Evolutionary conservation across 768 basidiomycete species (phyloP), one percentile per base, ranked within the genome.

Genomic region (Cystoderma amianthinum): DNA sequence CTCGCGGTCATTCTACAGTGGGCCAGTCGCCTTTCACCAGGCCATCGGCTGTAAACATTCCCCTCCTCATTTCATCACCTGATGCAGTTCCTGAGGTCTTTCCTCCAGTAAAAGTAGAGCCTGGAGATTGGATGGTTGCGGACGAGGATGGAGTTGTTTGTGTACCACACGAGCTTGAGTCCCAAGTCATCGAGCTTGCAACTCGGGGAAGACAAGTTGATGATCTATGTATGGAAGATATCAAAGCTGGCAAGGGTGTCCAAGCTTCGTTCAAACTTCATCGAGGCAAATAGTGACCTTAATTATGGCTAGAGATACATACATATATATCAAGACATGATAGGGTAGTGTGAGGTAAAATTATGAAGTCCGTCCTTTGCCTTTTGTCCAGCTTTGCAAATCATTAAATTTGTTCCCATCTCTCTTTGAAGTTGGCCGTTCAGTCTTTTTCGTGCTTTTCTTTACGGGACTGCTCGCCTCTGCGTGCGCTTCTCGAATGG

Each of bases 141-240:
- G 93, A 96, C 58, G 73, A 80, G 43, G 87, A 96, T 55, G 92
- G 94, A 2, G 88, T 94, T 1, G 87, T 97, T 2, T 87, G 81
- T 51, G 74, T 95, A 19, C 82, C 89, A 2, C 61, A 56, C 23
- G 64, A 60, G 2, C 48, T 81, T 35, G 69, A 78, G 24, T 62
- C 61, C 13, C 56, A 74, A 43, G 88, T 89, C 1, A 49, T 79
- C 3, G 68, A 76, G 30, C 41, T 75, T 17, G 88, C 84, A n/a
- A 47, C 53, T 20, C 71, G 71, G 49, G 80, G 75, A 12, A 68
- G 72, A 50, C 72, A 75, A 37, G 61, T 85, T 11, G 94, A 96
- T 57, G 80, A 65, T 16, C 67, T 62, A 43, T 90, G 88, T 43
- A 72, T 85, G 69, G 58, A 61, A 43, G 93, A 94, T 52, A 84